Base-by-base conservation (phyloP, 1,284 basidiomycete species). In the Ustilago tritici region DNA sequence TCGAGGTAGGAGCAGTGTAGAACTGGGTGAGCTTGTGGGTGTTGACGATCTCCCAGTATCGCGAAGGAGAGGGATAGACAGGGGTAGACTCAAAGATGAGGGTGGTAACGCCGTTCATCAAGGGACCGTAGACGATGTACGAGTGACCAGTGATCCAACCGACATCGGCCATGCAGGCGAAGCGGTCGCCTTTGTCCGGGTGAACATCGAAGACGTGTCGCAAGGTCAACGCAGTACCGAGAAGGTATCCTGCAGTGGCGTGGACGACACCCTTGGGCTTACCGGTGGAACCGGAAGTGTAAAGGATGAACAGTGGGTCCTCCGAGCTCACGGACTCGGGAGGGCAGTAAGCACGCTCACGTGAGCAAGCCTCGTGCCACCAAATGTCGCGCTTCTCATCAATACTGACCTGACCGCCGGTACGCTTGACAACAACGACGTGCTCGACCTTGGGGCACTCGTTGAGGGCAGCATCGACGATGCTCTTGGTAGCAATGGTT, bases 101-200 rank as follows among this genome's bases (percentile, higher is more conserved):
- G 23, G 96, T 98, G 15, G 94, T 91, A 56, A 95, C 92, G 75
- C 96, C 96, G 86, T 95, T 93, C 69, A 91, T 89, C 68, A 98
- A 91, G 5, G 97, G 97, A 28, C 97, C 96, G 87, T 98, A 99
- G 79, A 98, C 90, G 86, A 98, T 98, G 89, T 98, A 95, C 12
- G 94, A 94, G 89, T 98, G 96, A 43, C 96, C 96, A 4, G 96
- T 99, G 88, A 99, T 98, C 96, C 96, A 99, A 82, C 96, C 96
- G 65, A 99, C 91, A 86, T 99, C 96, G 74, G 96, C 96, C 95
- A 98, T 96, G 89, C 97, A 99, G 6, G 93, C 96, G 86, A 96
- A 98, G 79, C 83, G 83, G 76, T 88, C 87, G 40, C 86, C 78
- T 31, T 68, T 80, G 64, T 82, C 95, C 93, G 80, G 78, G 74